These are phyloP conservation scores for Pulveroboletus sp. DNA, from an alignment of 768 basidiomycete genomes.

Conservation along the genomic window DNA sequence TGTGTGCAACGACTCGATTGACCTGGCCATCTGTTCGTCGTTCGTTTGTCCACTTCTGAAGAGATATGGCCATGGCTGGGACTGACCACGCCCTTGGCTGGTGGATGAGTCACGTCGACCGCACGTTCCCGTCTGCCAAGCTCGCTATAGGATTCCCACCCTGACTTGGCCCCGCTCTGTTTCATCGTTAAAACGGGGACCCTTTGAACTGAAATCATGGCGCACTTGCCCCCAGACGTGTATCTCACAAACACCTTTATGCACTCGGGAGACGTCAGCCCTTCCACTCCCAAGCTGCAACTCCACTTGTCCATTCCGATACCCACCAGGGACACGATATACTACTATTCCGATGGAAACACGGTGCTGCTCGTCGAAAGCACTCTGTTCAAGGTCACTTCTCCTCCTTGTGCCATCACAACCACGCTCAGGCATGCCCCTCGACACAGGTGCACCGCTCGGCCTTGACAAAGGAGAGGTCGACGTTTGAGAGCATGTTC, in stretches of 20 bases:
- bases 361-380: conserved; percentile 42
- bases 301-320: conserved; percentile 31
- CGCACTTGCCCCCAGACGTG: conserved; percentile 29
- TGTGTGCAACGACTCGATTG: conserved; percentile 7
- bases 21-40: conserved; percentile 6
- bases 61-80: neutral
- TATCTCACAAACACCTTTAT: conserved; percentile 31
- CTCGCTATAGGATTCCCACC: conserved; percentile 16
- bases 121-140: conserved; percentile 5
- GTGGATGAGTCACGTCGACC: conserved; percentile 4
- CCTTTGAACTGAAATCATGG: conserved; percentile 17
- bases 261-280: conserved; percentile 30
- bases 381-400: conserved; percentile 46
- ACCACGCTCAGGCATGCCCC: conserved; percentile 20
- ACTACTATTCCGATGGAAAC: conserved; percentile 38
- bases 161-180: conserved; percentile 5
- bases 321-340: conserved; percentile 35
- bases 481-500: conserved; percentile 46
- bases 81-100: neutral
- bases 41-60: neutral
- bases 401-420: conserved; percentile 5
- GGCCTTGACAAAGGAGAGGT: conserved; percentile 40
- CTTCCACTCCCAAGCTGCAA: conserved; percentile 32
- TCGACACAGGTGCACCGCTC: conserved; percentile 35
- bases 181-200: conserved; percentile 11